These are phyloP conservation scores for Phaeosphaeriaceae sp. DNA, from an alignment of 2,329 filamentous ascomycete species.

Conservation along the genomic window DNA sequence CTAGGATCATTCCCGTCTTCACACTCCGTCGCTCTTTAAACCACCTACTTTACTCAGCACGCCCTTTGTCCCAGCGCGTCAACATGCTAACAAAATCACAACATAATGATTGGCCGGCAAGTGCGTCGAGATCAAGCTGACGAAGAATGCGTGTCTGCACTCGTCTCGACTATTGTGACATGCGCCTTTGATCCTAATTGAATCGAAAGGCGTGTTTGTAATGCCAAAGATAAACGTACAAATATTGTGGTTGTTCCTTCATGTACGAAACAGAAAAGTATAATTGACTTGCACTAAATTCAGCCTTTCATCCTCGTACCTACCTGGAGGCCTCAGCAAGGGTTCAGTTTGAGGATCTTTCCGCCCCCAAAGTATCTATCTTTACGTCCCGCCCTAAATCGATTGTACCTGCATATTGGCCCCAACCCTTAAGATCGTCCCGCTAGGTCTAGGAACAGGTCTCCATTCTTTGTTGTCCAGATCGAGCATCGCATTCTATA, in stretches of 20 bases:
- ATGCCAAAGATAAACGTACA: background rate
- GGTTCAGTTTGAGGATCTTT: background rate
- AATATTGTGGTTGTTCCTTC: background rate
- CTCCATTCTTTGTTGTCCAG: background rate
- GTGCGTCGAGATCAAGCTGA: background rate
- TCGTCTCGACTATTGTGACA: slow-evolving; percentile 8
- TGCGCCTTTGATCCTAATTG: slow-evolving; percentile 11
- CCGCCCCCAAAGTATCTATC: slow-evolving; percentile 21
- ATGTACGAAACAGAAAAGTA: background rate
- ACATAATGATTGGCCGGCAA: background rate
- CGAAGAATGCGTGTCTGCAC: background rate
- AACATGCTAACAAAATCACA: background rate
- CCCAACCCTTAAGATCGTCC: slow-evolving; percentile 17
- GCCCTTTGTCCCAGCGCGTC: background rate
- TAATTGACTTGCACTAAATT: background rate
- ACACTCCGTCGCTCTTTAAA: background rate
- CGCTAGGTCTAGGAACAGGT: slow-evolving; percentile 14
- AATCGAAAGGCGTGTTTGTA: background rate
- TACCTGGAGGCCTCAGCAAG: background rate
- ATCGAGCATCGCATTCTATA: background rate
- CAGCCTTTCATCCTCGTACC: background rate
- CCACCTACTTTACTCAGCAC: background rate
- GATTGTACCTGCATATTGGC: slow-evolving; percentile 33
- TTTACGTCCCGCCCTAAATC: slow-evolving; percentile 5
- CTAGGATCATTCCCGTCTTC: background rate